phyloP scores from a whole-genome alignment of 2,329 filamentous ascomycete species.

The Camillea tinctor region DNA sequence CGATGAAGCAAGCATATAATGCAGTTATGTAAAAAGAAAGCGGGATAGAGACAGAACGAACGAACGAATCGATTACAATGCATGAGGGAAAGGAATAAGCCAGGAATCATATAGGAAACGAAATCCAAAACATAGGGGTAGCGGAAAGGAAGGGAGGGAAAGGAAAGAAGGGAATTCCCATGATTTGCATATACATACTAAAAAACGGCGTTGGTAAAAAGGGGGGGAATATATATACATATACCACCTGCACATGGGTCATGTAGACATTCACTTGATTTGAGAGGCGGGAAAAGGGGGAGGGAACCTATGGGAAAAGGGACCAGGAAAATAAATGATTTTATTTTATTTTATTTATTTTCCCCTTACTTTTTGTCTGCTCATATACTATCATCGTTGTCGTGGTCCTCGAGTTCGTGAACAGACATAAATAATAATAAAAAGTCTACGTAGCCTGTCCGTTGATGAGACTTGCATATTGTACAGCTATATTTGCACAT shows the following conservation, averaged over 20 bases:
- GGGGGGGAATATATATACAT: neutral
- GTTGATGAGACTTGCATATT: conserved; percentile 8
- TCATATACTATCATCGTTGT: neutral
- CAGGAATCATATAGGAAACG: too few species aligned
- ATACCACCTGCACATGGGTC: neutral
- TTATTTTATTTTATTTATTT: neutral
- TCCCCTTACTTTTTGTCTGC: neutral
- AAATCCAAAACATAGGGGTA: too few species aligned
- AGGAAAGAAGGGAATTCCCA: too few species aligned
- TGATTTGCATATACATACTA: too few species aligned
- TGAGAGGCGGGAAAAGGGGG: neutral
- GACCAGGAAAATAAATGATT: neutral
- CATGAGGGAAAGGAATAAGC: too few species aligned
- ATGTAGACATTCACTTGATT: neutral
- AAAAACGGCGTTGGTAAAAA: neutral
- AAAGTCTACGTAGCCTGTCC: neutral
- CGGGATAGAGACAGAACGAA: neutral
- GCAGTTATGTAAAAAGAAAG: neutral
- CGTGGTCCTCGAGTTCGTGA: neutral
- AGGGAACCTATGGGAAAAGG: neutral
- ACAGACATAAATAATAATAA: neutral
- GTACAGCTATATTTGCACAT: conserved; percentile 27
- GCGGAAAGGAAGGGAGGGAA: too few species aligned
- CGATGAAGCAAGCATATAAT: too few species aligned
- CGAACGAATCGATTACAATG: too few species aligned